Base-by-base conservation (phyloP, 305 asterid genomes). In the Fraxinus albicans region DNA sequence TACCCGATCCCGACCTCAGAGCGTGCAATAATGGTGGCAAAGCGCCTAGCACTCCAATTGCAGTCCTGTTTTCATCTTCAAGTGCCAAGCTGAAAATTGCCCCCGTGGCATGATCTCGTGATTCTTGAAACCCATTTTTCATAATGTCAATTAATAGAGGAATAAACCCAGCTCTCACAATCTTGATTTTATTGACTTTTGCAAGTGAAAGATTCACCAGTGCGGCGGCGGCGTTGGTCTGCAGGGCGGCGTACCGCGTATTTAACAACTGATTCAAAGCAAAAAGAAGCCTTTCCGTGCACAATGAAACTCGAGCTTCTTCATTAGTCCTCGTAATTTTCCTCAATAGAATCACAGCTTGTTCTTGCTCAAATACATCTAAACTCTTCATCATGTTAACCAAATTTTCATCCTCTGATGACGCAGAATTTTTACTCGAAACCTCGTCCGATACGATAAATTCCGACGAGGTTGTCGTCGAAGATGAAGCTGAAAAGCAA, bases 91-190 rank as follows among this genome's bases (percentile, higher is more conserved):
- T 95, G 83, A 93, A 95, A 70, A 95, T 87, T 31, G 93, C 97
- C 23, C 98, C 98, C 4, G 97, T 93, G 21, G 95, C 98, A 85
- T 93, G 97, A 79, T 93, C 97, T 8, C 90, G 83, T 2, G 97
- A 88, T 86, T 93, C 98, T 17, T 86, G 94, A n/a, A 83, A 91
- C 2, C 97, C 98, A 38, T 90, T 89, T 47, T 85, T 95, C 25
- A 95, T 44, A 63, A 90, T 78, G 38, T 93, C 97, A 27, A 92
- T 90, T 83, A 95, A 34, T 80, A 84, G 63, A 0, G 95, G 97
- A 13, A 94, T 91, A 10, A 89, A 50, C 4, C 98, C 98, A 0
- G 97, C 90, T 4, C 98, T 84, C 6, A 95, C 93, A 8, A 95
- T 93, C 88, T 86, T 93, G 10, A 95, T 80, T 73, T 93, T 92